Base-by-base conservation (phyloP, 768 basidiomycete genomes). In the Krasilnikovozyma curviuscula region DNA sequence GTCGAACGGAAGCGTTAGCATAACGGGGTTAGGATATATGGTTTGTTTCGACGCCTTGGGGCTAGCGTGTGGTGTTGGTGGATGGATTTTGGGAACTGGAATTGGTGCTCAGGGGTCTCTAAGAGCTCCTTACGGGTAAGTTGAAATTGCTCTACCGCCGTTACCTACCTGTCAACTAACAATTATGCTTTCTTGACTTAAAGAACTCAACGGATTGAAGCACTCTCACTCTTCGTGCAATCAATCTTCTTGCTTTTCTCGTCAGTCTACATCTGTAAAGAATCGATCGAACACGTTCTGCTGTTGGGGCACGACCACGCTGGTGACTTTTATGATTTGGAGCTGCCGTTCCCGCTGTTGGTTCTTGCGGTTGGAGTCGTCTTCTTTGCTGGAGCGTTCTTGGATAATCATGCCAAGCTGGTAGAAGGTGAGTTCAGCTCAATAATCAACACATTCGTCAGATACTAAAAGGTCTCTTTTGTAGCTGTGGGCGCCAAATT, bases 231-330 rank as follows among this genome's bases (percentile, higher is more conserved):
- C 44, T 98, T 97, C 57, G 77, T 84, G 1, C 91, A 95, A 58
- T 76, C 77, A 9, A 82, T 98, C 12, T 97, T 93, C 64, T 70
- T 98, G 48, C 77, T 91, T 69, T 98, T 97, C 61, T 76, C 86
- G 0, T 77, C 84, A 0, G 80, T 95, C 2, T 98, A 97, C 66
- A 81, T 97, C 16, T 88, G 85, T 58, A 97, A 98, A 60, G 93
- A 98, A 70, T 82, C 88, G 0, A 71, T 97, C 4, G 91, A 98
- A 65, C 88, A 91, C 65, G 64, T 93, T 33, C 62, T 98, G 14
- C 69, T 95, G 35, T 58, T 61, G 23, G 49, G 49, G n/a, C 54
- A 54, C 18, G 59, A 64, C 45, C 59, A 61, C 23, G 21, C 45
- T 42, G 28, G 61, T 59, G 42, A 55, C 53, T 25, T 23, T 50